Base-by-base conservation (phyloP, 371 early-diverging fungal genomes). In the Mucor mucedo region DNA sequence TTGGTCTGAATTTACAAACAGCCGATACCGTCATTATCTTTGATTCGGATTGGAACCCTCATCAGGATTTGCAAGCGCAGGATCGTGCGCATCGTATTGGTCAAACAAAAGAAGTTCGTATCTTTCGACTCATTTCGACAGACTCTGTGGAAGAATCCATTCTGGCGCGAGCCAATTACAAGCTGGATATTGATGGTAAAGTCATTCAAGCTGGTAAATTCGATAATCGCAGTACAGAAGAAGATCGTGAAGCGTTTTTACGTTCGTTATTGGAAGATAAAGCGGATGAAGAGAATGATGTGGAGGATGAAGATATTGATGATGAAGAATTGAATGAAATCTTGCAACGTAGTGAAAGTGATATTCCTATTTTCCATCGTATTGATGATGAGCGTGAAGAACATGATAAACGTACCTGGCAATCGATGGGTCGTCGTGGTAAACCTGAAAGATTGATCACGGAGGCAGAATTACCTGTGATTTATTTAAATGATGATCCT, bases 31-130 rank as follows among this genome's bases (percentile, higher is more conserved):
- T 99, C 35, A 92, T 99, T 53, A 94, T 99, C 70, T 99, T 95
- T 75, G 99, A 99, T 76, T 95, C 95, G 13, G 99, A 99, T 78
- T 99, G 85, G 92, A 99, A 99, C 71, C 99, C 99, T 21, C 97
- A 98, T 69, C 95, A 95, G 62, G 99, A 99, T 83, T 84, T 98
- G 40, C 99, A 99, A 83, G 99, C 99, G 4, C 99, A 98, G 79
- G 99, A 99, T 79, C 95, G 99, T 77, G 99, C 99, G 0, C 99
- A 99, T 81, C 92, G 99, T 78, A 99, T 99, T 68, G 99, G 99
- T 16, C 99, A 99, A 80, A 99, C 93, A 14, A 98, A 97, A 69
- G 98, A 99, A 80, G 99, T 99, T 30, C 90, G 95, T 48, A 96
- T 99, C 55, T 91, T 98, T 76, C 89, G 99, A 39, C 75, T 99